Evolutionary conservation across 768 basidiomycete genomes (phyloP).

Genomic region (Macrolepiota dolichaula): DNA sequence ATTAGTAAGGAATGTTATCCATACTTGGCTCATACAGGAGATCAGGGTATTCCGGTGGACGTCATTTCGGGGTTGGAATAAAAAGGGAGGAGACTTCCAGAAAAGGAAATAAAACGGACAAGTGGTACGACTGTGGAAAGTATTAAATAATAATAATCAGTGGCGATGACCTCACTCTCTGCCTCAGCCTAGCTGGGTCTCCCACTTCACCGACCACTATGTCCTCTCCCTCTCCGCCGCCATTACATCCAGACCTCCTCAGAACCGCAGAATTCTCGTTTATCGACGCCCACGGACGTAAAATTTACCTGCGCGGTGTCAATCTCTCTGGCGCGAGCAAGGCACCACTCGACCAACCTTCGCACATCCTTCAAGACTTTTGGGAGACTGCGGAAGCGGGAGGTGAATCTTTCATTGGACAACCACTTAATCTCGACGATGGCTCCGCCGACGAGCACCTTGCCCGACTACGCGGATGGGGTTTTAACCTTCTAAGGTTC

Average conservation of each 20-base stretch:
- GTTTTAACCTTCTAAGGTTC: slow-evolving; percentile 84
- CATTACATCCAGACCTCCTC: slow-evolving; percentile 47
- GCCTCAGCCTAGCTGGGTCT: neutral
- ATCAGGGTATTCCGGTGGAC: too few species aligned
- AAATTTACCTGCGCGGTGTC: slow-evolving; percentile 86
- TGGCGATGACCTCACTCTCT: slow-evolving; percentile 7
- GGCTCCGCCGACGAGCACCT: slow-evolving; percentile 85
- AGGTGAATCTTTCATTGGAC: slow-evolving; percentile 66
- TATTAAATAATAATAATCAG: neutral
- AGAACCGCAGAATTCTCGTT: slow-evolving; percentile 70
- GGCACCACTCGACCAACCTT: slow-evolving; percentile 69
- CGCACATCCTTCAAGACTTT: slow-evolving; percentile 67
- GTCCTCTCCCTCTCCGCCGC: slow-evolving; percentile 10
- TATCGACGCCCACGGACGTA: slow-evolving; percentile 71
- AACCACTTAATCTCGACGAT: slow-evolving; percentile 83
- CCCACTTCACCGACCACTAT: neutral
- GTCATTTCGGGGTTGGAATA: neutral
- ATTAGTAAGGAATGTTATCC: too few species aligned
- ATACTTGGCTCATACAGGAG: too few species aligned
- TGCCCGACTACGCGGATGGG: slow-evolving; percentile 85
- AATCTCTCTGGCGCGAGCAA: slow-evolving; percentile 92
- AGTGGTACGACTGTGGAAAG: slow-evolving; percentile 7
- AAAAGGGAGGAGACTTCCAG: neutral
- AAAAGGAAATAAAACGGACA: neutral
- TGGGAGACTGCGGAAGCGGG: slow-evolving; percentile 78